Evolutionary conservation across 129 eudicot genomes (phyloP).

Genomic region (Gnaphalium uliginosum): DNA sequence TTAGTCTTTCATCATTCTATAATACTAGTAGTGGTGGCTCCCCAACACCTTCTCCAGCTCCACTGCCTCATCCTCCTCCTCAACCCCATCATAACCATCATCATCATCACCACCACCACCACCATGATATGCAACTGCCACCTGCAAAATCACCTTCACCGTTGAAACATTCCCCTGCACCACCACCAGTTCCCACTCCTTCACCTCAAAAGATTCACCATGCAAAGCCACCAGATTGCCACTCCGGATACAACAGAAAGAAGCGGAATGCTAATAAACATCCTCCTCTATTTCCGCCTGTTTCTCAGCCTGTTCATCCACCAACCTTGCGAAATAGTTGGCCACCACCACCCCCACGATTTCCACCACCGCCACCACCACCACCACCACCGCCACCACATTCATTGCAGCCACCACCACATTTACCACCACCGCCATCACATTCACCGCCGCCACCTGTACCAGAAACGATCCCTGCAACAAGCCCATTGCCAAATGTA

Average conservation of each 20-base stretch:
- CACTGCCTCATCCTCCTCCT: slow-evolving; percentile 45
- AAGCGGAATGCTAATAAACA: slow-evolving; percentile 42
- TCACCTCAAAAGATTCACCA: slow-evolving; percentile 39
- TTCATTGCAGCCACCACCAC: slow-evolving; percentile 39
- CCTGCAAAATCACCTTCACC: slow-evolving; percentile 75
- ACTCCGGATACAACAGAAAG: slow-evolving; percentile 33
- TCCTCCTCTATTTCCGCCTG: slow-evolving; percentile 49
- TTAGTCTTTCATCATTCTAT: slow-evolving; percentile 76
- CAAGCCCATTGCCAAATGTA: slow-evolving; percentile 73
- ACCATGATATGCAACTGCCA: slow-evolving; percentile 31
- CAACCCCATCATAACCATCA: slow-evolving; percentile 62
- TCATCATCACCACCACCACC: slow-evolving; percentile 62
- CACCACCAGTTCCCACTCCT: slow-evolving; percentile 43
- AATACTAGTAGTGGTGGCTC: slow-evolving; percentile 41
- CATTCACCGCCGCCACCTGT: slow-evolving; percentile 41
- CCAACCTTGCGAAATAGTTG: slow-evolving; percentile 37
- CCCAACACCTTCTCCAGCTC: slow-evolving; percentile 65
- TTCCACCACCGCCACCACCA: slow-evolving; percentile 38
- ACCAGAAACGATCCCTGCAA: slow-evolving; percentile 44
- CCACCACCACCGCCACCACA: slow-evolving; percentile 34
- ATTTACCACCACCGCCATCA: slow-evolving; percentile 28
- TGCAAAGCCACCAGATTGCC: slow-evolving; percentile 60
- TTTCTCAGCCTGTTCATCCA: slow-evolving; percentile 48
- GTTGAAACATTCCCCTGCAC: slow-evolving; percentile 42
- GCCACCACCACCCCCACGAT: slow-evolving; percentile 29